phyloP scores from a whole-genome alignment of 2,329 filamentous ascomycete genomes.

The Ascochyta pisi region DNA sequence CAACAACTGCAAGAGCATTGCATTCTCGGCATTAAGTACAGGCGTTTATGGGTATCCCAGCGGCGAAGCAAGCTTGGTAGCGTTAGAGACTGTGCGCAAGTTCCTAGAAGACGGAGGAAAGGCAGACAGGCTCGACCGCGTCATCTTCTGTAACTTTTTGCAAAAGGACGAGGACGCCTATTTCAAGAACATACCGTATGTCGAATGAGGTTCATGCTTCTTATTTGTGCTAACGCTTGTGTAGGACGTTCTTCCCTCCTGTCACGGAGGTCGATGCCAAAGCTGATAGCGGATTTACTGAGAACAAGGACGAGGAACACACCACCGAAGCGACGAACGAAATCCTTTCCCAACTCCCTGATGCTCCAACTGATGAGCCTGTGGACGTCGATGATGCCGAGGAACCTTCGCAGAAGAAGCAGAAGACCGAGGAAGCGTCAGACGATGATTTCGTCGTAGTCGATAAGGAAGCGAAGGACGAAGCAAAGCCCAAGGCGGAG shows the following conservation, averaged over 20 bases:
- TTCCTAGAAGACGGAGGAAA: constrained; percentile 60
- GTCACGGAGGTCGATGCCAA: neutral
- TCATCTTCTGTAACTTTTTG: constrained; percentile 87
- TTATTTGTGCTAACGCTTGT: neutral
- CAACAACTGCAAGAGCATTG: constrained; percentile 72
- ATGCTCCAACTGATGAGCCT: constrained; percentile 57
- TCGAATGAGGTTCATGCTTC: constrained; percentile 24
- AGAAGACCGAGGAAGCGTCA: constrained; percentile 46
- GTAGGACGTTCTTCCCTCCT: constrained; percentile 48
- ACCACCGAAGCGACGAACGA: constrained; percentile 44
- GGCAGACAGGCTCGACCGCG: constrained; percentile 65
- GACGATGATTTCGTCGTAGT: constrained; percentile 45
- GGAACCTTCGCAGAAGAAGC: constrained; percentile 53
- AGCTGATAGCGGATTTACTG: constrained; percentile 10
- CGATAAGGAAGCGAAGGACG: constrained; percentile 35
- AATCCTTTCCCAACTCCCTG: constrained; percentile 55
- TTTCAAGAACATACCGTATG: constrained; percentile 74
- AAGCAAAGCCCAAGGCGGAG: constrained; percentile 25
- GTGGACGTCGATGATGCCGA: constrained; percentile 50
- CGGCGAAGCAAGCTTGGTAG: constrained; percentile 72
- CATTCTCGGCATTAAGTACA: constrained; percentile 85
- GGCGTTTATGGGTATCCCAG: constrained; percentile 90
- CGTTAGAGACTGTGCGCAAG: constrained; percentile 65
- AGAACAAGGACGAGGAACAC: constrained; percentile 32
- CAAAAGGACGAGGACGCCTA: constrained; percentile 80